Evolutionary conservation across 164 flowering plant species (phyloP).

Genomic region (Buxus sempervirens): DNA sequence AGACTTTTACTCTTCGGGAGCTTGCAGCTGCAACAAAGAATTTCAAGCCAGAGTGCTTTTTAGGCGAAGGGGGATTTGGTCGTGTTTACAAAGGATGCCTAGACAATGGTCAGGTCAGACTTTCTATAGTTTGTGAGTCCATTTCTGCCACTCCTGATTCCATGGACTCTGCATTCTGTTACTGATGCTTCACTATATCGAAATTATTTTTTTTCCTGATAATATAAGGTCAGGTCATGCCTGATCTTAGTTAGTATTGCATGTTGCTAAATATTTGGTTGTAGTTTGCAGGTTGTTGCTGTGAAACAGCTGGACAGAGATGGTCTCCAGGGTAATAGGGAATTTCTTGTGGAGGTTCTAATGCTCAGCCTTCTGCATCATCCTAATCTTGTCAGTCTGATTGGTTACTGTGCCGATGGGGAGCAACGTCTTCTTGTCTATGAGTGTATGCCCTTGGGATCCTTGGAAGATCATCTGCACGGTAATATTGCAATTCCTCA

Average conservation of each 20-base stretch:
- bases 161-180: not conserved
- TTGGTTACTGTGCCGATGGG: conserved; percentile 44
- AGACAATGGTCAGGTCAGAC: conserved; percentile 35
- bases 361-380: conserved; percentile 45
- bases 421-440: conserved; percentile 44
- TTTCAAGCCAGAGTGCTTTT: conserved; percentile 28
- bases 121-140: not conserved
- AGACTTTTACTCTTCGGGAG: conserved; percentile 35
- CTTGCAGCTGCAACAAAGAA: conserved; percentile 41
- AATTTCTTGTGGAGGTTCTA: conserved; percentile 41
- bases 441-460: conserved; percentile 37
- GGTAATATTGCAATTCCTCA: conserved; percentile 17
- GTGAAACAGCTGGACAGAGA: conserved; percentile 37
- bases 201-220: not conserved
- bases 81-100: conserved; percentile 37
- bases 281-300: conserved; percentile 31
- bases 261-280: not conserved
- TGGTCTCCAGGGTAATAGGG: conserved; percentile 43
- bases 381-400: conserved; percentile 36
- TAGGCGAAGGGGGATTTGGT: conserved; percentile 47
- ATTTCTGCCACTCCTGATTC: not conserved
- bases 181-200: not conserved
- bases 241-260: not conserved
- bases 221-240: not conserved
- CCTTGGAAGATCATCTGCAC: conserved; percentile 41